Conservation (phyloP, 1,139 yeast genomes). For the Nakaseomyces sp. region DNA sequence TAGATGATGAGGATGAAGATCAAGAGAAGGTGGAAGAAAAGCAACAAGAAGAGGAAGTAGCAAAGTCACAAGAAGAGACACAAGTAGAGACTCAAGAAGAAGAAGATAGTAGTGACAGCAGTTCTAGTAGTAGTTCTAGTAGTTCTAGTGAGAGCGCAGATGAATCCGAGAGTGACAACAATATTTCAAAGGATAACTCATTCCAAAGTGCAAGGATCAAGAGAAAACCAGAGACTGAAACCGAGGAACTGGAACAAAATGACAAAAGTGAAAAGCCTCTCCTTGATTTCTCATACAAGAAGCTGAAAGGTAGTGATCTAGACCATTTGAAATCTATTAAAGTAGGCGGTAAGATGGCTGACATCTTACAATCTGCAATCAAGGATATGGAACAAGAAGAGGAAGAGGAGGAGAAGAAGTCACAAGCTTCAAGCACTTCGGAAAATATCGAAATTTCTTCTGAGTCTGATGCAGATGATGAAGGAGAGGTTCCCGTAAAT, state of each 20-base stretch:
- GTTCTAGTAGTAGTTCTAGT: no score
- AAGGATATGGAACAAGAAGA: slow-evolving; percentile 5
- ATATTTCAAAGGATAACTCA: not conserved
- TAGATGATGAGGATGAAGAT: not conserved
- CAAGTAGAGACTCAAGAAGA: no score
- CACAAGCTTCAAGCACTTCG: not conserved
- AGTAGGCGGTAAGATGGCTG: slow-evolving; percentile 3
- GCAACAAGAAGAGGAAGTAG: no score
- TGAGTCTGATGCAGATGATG: not conserved
- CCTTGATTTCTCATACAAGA: slow-evolving; percentile 5
- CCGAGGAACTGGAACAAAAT: not conserved
- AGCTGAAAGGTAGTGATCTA: not conserved
- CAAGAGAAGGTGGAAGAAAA: no score
- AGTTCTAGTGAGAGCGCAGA: not conserved
- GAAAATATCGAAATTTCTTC: slow-evolving; percentile 1
- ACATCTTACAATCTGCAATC: not conserved
- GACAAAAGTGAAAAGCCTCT: not conserved
- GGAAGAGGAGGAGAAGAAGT: no score
- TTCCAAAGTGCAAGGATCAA: slow-evolving; percentile 2
- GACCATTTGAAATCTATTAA: slow-evolving; percentile 3
- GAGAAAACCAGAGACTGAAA: slow-evolving; percentile 1
- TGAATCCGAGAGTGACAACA: not conserved
- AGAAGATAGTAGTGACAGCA: no score
- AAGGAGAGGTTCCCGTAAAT: not conserved
- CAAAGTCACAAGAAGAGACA: no score